Base-by-base conservation (phyloP, 129 eudicot species). In the Centella asiatica region DNA sequence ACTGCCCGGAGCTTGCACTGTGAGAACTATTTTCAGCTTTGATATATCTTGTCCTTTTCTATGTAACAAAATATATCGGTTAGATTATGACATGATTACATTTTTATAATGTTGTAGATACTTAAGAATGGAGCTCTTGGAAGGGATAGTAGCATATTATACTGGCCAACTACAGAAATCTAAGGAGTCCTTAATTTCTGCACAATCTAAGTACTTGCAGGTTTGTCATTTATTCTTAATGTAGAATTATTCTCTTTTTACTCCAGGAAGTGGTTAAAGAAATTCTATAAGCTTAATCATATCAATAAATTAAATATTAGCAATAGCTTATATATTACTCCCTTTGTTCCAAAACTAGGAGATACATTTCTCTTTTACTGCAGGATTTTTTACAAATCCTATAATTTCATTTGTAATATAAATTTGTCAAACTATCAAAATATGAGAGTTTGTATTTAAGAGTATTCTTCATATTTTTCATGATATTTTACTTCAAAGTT, bases 111-210 rank as follows among this genome's bases (percentile, higher is more conserved):
- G 29, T 27, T 31, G 65, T 61, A 90, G 98, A 68, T 84, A 86
- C 74, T 57, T 87, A 77, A 80, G 95, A 69, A 70, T 90, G 83
- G 95, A 90, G 49, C 76, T 90, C 32, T 60, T 90, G 66, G 98
- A 90, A 84, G 98, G 95, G 64, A 83, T 90, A 29, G 94, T 78
- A 51, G 95, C 98, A 44, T 90, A 83, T 77, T 90, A 90, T 59
- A 67, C 77, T 57, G 90, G 90, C 65, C 84, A 75, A 37, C 51
- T 84, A 27, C 90, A 79, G 60, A 90, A 90, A 68, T 77, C 94
- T 13, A 84, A 73, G 83, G 64, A 50, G 34, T 64, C 85, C 15
- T 51, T 90, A 50, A 71, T 69, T 23, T 75, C 94, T 31, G 98
- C 98, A 18, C 82, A 80, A 69, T 57, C 64, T 28, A 82, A 76